Base-by-base conservation (phyloP, 495 filamentous ascomycete genomes). In the Penicillium nucicola region DNA sequence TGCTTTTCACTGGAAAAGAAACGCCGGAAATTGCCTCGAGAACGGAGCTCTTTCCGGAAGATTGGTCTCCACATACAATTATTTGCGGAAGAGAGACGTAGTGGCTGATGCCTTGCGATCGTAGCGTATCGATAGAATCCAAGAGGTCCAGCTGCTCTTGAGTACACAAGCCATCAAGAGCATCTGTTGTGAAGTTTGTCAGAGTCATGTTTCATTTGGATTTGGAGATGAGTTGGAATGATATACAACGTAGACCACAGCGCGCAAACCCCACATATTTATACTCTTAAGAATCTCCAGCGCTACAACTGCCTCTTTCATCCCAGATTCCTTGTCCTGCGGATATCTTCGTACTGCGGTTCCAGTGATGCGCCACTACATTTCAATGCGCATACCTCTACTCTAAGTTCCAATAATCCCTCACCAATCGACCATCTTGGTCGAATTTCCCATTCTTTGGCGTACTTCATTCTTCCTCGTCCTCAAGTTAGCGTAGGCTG, bases 31-130 rank as follows among this genome's bases (percentile, higher is more conserved):
- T 77, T 4, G 83, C 82, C 53, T 87, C 85, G 0, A 87, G 71
- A 3, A 86, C 80, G 0, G 84, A 87, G 62, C 81, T 84, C 52
- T 85, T 86, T 5, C 82, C 84, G 13, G 71, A 70, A 2, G 77
- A 84, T 48, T 86, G 80, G 62, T 84, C 77, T 5, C 84, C 82
- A 52, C 77, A 84, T 1, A 88, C 83, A 20, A 86, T 77, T n/a
- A 87, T 65, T 57, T 88, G 80, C 11, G 84, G 83, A 4, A 42
- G 39, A 18, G 71, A 69, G 11, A 85, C 60, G 55, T 80, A 77
- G 38, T 76, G 69, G 52, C 74, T 80, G 47, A 86, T 73, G n/a
- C 84, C 83, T 45, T 72, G 56, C 4, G 65, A 69, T 28, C 83
- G 74, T 5, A 86, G 75, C 1, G 65, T 69, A 50, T 84, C 80